Conservation (phyloP, 306 rosid species). For the Begonia masoniana region DNA sequence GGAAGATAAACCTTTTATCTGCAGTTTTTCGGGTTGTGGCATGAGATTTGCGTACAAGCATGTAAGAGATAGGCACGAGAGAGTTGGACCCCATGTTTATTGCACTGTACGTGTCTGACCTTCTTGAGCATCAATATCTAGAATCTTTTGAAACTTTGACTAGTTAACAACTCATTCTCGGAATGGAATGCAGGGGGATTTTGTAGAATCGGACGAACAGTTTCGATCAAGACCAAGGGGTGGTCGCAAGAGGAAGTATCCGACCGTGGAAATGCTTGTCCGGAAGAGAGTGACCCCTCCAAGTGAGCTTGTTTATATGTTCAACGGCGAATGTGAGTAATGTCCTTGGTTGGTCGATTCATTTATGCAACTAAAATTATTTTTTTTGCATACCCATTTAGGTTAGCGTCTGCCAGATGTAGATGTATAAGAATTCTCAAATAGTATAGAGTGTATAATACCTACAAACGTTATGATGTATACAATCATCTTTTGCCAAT, state of each 20-base stretch:
- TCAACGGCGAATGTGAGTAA: conserved; percentile 7
- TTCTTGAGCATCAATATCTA: neutral
- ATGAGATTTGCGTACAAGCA: conserved; percentile 86
- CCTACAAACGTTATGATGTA: too few relatives aligned
- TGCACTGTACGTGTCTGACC: conserved; percentile 32
- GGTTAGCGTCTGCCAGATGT: too few relatives aligned
- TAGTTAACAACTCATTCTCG: neutral
- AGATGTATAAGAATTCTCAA: too few relatives aligned
- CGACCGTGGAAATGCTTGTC: conserved; percentile 52
- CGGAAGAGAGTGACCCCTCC: conserved; percentile 72
- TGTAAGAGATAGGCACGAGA: conserved; percentile 77
- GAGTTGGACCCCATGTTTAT: conserved; percentile 41
- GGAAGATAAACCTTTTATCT: conserved; percentile 37
- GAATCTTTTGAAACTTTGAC: neutral
- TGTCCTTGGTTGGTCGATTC: neutral
- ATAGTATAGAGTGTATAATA: too few relatives aligned
- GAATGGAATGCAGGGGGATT: conserved; percentile 52
- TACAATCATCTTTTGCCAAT: too few relatives aligned
- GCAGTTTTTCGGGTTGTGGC: conserved; percentile 68
- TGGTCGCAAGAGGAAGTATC: conserved; percentile 59
- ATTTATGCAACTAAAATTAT: too few relatives aligned
- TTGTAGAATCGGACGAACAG: conserved; percentile 55
- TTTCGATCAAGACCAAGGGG: conserved; percentile 73
- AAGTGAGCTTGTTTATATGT: conserved; percentile 17
- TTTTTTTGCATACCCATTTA: too few relatives aligned